phyloP scores from a whole-genome alignment of 768 basidiomycete genomes.

The Lactifluus subvellereus region DNA sequence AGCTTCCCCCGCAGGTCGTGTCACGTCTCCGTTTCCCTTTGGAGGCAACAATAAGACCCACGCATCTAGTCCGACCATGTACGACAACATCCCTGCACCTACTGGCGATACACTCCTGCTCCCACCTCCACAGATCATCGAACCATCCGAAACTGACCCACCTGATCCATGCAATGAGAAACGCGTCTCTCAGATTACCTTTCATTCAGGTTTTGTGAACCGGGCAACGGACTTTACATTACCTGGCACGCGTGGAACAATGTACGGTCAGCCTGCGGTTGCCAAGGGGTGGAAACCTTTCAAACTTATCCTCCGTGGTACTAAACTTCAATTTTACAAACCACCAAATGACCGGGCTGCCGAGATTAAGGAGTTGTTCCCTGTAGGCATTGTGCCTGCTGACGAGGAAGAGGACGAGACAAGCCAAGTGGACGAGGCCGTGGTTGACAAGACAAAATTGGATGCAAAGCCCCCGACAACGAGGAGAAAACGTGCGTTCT shows the following conservation, averaged over 20 bases:
- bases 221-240: constrained; percentile 47
- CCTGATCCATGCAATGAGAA: constrained; percentile 36
- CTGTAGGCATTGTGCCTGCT: constrained; percentile 52
- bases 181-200: constrained; percentile 74
- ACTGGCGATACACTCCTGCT: constrained; percentile 37
- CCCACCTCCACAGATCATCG: constrained; percentile 44
- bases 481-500: constrained; percentile 64
- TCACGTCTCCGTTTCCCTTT: constrained; percentile 32
- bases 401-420: constrained; percentile 45
- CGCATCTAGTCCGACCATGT: constrained; percentile 22
- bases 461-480: constrained; percentile 32
- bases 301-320: constrained; percentile 78
- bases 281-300: constrained; percentile 80
- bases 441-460: constrained; percentile 31
- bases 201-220: constrained; percentile 71
- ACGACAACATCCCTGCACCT: constrained; percentile 19
- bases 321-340: constrained; percentile 84
- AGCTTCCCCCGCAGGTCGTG: constrained; percentile 10
- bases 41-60: constrained; percentile 23
- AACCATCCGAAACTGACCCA: constrained; percentile 33
- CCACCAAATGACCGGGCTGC: constrained; percentile 61
- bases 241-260: constrained; percentile 30
- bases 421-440: constrained; percentile 26
- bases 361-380: constrained; percentile 71
- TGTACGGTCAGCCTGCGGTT: constrained; percentile 24